Percentiles rank a stretch among this genome's conserved stretches.
Evolutionary conservation across 306 rosid species (phyloP).

Genomic region (peach (Prunus persica)): DNA sequence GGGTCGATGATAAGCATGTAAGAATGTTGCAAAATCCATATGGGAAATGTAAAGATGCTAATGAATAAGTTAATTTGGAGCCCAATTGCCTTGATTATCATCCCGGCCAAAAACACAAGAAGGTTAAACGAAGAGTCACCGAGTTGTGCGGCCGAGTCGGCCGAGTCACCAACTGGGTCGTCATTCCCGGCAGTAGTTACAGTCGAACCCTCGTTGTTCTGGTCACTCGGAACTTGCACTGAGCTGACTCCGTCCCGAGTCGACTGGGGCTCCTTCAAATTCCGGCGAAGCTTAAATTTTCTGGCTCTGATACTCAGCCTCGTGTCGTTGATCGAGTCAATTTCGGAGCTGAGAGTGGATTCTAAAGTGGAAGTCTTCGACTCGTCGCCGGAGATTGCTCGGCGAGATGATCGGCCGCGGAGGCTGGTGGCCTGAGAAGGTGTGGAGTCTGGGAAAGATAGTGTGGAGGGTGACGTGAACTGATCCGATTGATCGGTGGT

Average conservation of each 20-base stretch:
- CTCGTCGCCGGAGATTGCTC: slow-evolving; percentile 16
- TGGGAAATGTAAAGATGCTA: slow-evolving; percentile 45
- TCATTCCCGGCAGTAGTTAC: slow-evolving; percentile 44
- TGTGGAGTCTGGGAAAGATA: slow-evolving; percentile 3
- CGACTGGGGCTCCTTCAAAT: slow-evolving; percentile 28
- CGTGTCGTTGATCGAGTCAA: slow-evolving; percentile 11
- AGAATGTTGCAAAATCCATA: slow-evolving; percentile 30
- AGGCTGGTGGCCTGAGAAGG: slow-evolving; percentile 22
- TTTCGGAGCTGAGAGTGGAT: slow-evolving; percentile 24
- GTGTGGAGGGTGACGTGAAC: slow-evolving; percentile 35
- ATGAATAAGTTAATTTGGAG: slow-evolving; percentile 50
- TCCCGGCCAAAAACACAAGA: slow-evolving; percentile 40
- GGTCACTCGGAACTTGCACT: slow-evolving; percentile 24
- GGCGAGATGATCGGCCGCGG: slow-evolving; percentile 41
- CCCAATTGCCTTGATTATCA: slow-evolving; percentile 53
- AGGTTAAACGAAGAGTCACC: slow-evolving; percentile 38
- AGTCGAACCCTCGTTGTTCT: slow-evolving; percentile 40
- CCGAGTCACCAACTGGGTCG: slow-evolving; percentile 20
- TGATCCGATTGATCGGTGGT: slow-evolving; percentile 24
- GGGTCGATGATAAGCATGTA: slow-evolving; percentile 58
- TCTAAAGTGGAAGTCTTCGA: slow-evolving; percentile 7
- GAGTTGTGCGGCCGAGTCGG: slow-evolving; percentile 33
- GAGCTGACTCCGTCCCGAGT: slow-evolving; percentile 14
- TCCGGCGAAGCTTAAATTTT: slow-evolving; percentile 11
- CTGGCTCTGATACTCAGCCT: slow-evolving; percentile 21